Base-by-base conservation (phyloP, 345 rosid genomes). In the Mallotus nudiflorus region DNA sequence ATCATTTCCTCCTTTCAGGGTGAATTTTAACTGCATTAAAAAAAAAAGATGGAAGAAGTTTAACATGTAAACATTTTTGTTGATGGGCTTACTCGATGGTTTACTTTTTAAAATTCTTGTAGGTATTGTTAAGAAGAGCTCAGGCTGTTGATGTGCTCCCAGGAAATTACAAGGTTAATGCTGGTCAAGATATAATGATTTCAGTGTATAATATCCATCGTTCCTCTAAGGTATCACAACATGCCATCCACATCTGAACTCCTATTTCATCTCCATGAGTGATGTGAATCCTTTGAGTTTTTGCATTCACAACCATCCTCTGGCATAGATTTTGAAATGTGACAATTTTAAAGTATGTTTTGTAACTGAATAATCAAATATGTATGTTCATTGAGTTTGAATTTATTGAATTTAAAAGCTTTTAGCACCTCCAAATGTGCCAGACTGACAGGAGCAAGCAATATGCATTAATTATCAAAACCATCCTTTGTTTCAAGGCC, bases 111-210 rank as follows among this genome's bases (percentile, higher is more conserved):
- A 58, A 52, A 6, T 49, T 56, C 50, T 31, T 48, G 15, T 79
- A 91, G 97, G 96, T 94, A 62, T 84, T 94, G 81, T 80, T 94
- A 67, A 84, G 98, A 85, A 86, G 97, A 84, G 96, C 98, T 81
- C 85, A 82, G 75, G 84, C 84, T 64, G 85, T 88, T n/a, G 97
- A 94, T 67, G 74, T 86, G 46, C 96, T 94, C 78, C 97, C 98
- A 14, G 98, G 98, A 77, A 74, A 85, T 76, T 94, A 87, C 79
- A 91, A 90, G 85, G 92, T 91, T 59, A 84, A 87, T 71, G 58
- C 92, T 31, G 97, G 97, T 71, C 97, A 94, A 88, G 98, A 91
- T 73, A 86, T 94, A 71, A 91, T 94, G 97, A 91, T 94, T 55
- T 91, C 98, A 0, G 98, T 91, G 62, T 94, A 94, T 69, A 91